Evolutionary conservation across 805 yeast genomes (phyloP).

Genomic region (fission yeast (Schizosaccharomyces pombe)): DNA sequence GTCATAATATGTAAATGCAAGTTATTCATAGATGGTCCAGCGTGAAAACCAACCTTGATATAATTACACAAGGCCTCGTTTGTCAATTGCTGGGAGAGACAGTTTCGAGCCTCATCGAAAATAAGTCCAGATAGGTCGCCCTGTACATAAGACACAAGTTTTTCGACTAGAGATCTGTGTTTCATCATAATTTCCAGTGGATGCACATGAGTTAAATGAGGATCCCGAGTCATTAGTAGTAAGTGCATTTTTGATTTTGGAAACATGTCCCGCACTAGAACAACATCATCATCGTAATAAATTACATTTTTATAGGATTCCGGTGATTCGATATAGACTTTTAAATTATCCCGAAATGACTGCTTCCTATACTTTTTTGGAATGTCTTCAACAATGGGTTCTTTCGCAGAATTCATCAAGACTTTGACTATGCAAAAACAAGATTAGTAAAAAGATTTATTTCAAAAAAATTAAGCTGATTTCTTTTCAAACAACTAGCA

Average conservation of each 20-base stretch:
- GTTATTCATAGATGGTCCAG: constrained; percentile 45
- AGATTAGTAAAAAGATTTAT: no score
- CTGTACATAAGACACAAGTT: constrained; percentile 4
- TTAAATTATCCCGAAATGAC: background rate
- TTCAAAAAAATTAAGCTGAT: no score
- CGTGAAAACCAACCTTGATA: constrained; percentile 40
- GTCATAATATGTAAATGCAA: constrained; percentile 55
- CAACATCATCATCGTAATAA: constrained; percentile 1
- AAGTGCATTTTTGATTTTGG: constrained; percentile 43
- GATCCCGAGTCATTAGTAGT: constrained; percentile 33
- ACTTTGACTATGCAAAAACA: background rate
- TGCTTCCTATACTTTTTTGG: background rate
- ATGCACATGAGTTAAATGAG: constrained; percentile 20
- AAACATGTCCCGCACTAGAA: constrained; percentile 32
- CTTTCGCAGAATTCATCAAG: background rate
- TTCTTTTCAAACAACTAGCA: no score
- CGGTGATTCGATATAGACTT: constrained; percentile 6
- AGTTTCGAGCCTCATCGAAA: constrained; percentile 13
- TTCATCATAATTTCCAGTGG: constrained; percentile 29
- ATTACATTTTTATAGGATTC: constrained; percentile 1
- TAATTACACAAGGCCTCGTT: constrained; percentile 8
- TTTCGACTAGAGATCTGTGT: constrained; percentile 9
- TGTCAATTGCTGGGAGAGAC: no score
- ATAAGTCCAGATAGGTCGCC: constrained; percentile 24
- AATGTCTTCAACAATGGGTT: no score